Base-by-base conservation (phyloP, 208 protist genomes). In the Trypanosoma caninum region DNA sequence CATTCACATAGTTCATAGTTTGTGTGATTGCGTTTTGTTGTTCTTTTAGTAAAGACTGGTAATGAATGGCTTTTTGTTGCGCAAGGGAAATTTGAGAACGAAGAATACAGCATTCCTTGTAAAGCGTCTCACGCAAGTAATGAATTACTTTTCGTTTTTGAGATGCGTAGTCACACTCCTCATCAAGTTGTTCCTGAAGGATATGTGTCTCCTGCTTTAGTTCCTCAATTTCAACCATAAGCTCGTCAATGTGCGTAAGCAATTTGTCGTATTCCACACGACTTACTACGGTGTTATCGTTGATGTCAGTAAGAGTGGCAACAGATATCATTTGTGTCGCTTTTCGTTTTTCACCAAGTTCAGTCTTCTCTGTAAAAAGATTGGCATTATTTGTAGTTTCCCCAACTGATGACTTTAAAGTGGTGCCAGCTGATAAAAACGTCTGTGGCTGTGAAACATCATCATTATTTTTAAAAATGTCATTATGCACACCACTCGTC, bases 61-160 rank as follows among this genome's bases (percentile, higher is more conserved):
- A 61, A 4, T 69, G 51, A 23, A 69, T 59, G 40, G 54, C 54
- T 41, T 61, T 78, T 11, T 76, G 60, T 31, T 61, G 72, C 13
- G 79, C 81, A 16, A 74, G 46, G 59, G 58, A 74, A 33, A 96
- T 73, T 61, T 96, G 89, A 14, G 78, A 66, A 34, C 89, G 86
- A 4, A 96, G 82, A 57, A 80, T 69, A 35, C 74, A 78, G 59
- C 86, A 93, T 69, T 96, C 86, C 44, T 80, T 73, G 51, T 89
- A 76, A 8, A 96, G 73, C 2, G 86, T 93, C 31, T 84, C 75
- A 34, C 89, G 84, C 28, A 96, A 65, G 73, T 96, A 92, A 45
- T 92, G 67, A 10, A 96, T 40, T 11, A 93, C 77, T 34, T 65
- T 70, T 20, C 65, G 62, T 59, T 81, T 82, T 25, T 74, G 65